Evolutionary conservation across 2,329 filamentous ascomycete genomes (phyloP).

Genomic region (Apiospora arundinis): DNA sequence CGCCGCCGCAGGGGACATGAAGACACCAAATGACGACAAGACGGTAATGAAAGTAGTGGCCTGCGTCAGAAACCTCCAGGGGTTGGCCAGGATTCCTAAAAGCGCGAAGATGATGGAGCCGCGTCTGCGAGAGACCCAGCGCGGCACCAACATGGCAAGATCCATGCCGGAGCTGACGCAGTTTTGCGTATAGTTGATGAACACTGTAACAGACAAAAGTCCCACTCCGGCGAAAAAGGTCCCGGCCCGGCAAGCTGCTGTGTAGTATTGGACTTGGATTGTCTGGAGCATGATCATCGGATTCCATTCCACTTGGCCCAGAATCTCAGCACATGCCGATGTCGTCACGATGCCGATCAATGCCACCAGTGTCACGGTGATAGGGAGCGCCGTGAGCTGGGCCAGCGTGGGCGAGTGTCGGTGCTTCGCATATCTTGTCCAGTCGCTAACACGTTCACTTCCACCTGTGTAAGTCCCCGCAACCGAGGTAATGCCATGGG

Average conservation of each 20-base stretch:
- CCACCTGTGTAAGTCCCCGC: constrained; percentile 26
- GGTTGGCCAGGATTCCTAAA: constrained; percentile 28
- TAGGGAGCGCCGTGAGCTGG: constrained; percentile 27
- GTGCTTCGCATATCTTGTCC: constrained; percentile 26
- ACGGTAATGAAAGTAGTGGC: constrained; percentile 31
- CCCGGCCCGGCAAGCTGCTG: constrained; percentile 25
- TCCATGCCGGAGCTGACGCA: constrained; percentile 32
- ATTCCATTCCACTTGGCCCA: constrained; percentile 27
- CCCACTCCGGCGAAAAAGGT: constrained; percentile 29
- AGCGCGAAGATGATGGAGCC: constrained; percentile 28
- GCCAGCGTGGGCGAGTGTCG: constrained; percentile 26
- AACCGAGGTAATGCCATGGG: constrained; percentile 26
- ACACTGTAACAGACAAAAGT: constrained; percentile 26
- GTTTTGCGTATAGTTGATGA: constrained; percentile 30
- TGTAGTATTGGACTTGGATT: constrained; percentile 23
- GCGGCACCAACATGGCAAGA: constrained; percentile 27
- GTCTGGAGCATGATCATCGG: constrained; percentile 28
- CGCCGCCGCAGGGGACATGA: constrained; percentile 30
- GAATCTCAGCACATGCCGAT: constrained; percentile 24
- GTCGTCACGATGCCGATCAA: constrained; percentile 29
- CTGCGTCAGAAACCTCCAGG: constrained; percentile 30
- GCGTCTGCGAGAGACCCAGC: constrained; percentile 27
- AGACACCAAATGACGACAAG: constrained; percentile 32
- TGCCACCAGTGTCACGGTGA: constrained; percentile 26
- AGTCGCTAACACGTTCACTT: constrained; percentile 26